Percentiles rank a stretch among this genome's conserved stretches.
phyloP scores from a whole-genome alignment of 2,329 filamentous ascomycete species.

The Claviceps sp. region DNA sequence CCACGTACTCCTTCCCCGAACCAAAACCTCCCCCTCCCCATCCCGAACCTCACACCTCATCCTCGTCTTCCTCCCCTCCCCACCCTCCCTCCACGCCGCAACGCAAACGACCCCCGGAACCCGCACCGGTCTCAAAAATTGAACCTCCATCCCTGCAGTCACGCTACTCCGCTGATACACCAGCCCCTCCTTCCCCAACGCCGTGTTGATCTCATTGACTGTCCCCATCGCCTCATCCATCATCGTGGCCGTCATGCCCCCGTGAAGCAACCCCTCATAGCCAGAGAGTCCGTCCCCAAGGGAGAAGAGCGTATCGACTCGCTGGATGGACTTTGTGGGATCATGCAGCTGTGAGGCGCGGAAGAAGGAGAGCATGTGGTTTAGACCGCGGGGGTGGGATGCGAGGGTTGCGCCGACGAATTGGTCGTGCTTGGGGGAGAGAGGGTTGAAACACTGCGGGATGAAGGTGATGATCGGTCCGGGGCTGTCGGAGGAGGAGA shows the following conservation, averaged over 20 bases:
- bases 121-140: constrained; percentile 19
- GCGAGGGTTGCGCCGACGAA: constrained; percentile 21
- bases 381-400: constrained; percentile 13
- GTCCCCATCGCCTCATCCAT: constrained; percentile 24
- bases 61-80: constrained; percentile 20
- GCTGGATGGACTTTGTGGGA: constrained; percentile 14
- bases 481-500: neutral
- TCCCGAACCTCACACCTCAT: constrained; percentile 19
- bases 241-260: constrained; percentile 22
- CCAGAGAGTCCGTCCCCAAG: constrained; percentile 22
- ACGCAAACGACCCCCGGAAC: constrained; percentile 18
- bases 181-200: constrained; percentile 17
- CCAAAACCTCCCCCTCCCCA: constrained; percentile 17
- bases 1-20: constrained; percentile 19
- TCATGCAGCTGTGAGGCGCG: constrained; percentile 13
- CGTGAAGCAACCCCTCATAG: constrained; percentile 21
- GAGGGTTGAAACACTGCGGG: constrained; percentile 20
- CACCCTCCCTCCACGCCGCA: constrained; percentile 18
- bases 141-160: constrained; percentile 22
- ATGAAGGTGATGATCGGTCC: constrained; percentile 18
- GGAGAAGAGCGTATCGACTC: constrained; percentile 18
- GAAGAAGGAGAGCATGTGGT: constrained; percentile 23
- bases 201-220: constrained; percentile 23
- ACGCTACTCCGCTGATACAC: constrained; percentile 17
- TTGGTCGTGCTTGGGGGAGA: constrained; percentile 17